Percentiles rank a stretch among this genome's conserved stretches.
Conservation (phyloP, 2,329 filamentous ascomycete species). For the Orbilia blumenaviensis region DNA sequence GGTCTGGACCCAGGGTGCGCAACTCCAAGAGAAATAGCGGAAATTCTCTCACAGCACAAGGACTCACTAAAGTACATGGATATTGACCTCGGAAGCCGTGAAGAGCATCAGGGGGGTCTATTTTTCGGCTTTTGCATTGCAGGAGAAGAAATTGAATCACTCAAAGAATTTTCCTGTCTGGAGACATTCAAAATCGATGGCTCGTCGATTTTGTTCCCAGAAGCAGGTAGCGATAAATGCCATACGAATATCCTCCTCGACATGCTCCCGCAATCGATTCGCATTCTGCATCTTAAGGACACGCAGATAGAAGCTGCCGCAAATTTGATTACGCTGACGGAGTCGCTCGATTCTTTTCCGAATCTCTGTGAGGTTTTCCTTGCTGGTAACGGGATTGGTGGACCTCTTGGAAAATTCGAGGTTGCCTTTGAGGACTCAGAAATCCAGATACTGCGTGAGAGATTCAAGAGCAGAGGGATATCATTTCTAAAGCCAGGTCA, state of each 20-base stretch:
- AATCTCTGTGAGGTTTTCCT: constrained; percentile 11
- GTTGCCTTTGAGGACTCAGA: constrained; percentile 10
- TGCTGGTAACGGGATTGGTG: neutral
- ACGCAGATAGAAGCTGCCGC: constrained; percentile 17
- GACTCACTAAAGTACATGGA: constrained; percentile 11
- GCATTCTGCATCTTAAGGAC: neutral
- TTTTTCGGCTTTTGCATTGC: constrained; percentile 10
- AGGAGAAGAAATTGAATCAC: constrained; percentile 19
- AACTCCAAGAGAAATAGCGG: neutral
- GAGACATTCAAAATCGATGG: constrained; percentile 23
- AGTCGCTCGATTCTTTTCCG: constrained; percentile 1
- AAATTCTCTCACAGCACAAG: constrained; percentile 15
- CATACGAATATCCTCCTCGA: constrained; percentile 21
- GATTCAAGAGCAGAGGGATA: constrained; percentile 5
- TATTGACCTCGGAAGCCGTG: neutral
- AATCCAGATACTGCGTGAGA: neutral
- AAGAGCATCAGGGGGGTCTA: neutral
- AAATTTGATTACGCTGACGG: constrained; percentile 17
- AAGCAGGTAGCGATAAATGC: neutral
- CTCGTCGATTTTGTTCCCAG: constrained; percentile 16
- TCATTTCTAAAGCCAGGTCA: neutral
- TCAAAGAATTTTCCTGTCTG: constrained; percentile 15
- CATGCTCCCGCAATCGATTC: constrained; percentile 35
- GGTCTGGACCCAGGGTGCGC: constrained; percentile 2
- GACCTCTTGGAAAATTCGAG: neutral